Percentiles rank a stretch among this genome's conserved stretches.
These are phyloP conservation scores for Colletotrichum spinosum DNA, from an alignment of 2,329 filamentous ascomycete genomes.

Conservation along the genomic window DNA sequence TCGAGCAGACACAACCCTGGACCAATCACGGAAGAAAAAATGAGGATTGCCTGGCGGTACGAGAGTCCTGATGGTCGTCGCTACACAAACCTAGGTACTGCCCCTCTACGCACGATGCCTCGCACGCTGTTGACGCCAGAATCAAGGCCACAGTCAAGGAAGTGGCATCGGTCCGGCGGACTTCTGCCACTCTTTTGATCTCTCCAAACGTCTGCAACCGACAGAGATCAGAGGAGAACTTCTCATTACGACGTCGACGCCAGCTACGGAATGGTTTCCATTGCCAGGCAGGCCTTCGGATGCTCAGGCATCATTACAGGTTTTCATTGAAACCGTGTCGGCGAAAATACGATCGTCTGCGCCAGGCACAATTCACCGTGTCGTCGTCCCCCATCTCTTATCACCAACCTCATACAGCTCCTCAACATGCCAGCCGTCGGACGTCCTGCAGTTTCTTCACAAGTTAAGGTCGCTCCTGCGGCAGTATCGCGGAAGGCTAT, in stretches of 20 bases:
- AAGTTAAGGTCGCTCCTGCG: constrained; percentile 80
- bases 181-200: constrained; percentile 81
- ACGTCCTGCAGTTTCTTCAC: constrained; percentile 85
- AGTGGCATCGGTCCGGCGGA: constrained; percentile 43
- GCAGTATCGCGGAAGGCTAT: constrained; percentile 72
- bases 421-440: constrained; percentile 74
- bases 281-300: constrained; percentile 30
- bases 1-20: constrained; percentile 55
- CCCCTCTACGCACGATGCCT: background rate
- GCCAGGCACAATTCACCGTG: constrained; percentile 76
- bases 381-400: constrained; percentile 86
- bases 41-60: constrained; percentile 99
- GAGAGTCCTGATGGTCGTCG: constrained; percentile 74
- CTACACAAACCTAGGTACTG: constrained; percentile 36
- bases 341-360: constrained; percentile 67
- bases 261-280: constrained; percentile 37
- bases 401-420: constrained; percentile 87
- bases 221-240: constrained; percentile 62
- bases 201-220: constrained; percentile 71
- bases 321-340: constrained; percentile 71
- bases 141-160: background rate
- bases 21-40: constrained; percentile 71
- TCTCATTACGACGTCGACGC: constrained; percentile 57
- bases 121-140: too few species aligned
- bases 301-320: constrained; percentile 66